phyloP scores from a whole-genome alignment of 2,329 filamentous ascomycete species.

The Cladosporium austrohemisphaericum region DNA sequence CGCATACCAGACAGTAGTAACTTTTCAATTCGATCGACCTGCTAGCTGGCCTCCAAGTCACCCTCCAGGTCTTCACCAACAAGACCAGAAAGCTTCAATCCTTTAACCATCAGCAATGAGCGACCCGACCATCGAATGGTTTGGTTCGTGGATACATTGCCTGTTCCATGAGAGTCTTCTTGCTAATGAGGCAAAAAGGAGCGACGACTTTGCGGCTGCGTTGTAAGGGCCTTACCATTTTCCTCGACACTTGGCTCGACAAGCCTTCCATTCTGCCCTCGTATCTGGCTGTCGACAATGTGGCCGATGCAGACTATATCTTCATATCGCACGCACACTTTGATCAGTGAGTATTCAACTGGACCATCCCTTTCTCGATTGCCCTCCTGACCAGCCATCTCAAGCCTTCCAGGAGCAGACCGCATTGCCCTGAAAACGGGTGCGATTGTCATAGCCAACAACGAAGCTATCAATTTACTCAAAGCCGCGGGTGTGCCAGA shows the following conservation, averaged over 20 bases:
- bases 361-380: neutral
- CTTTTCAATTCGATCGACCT: too few species aligned
- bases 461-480: neutral
- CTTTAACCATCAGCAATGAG: too few species aligned
- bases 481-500: neutral
- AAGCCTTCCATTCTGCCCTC: slow-evolving; percentile 2
- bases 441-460: neutral
- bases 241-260: slow-evolving; percentile 17
- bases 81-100: too few species aligned
- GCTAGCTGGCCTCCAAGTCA: too few species aligned
- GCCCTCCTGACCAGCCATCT: neutral
- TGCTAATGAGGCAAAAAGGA: neutral
- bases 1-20: too few species aligned
- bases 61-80: too few species aligned
- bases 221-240: slow-evolving; percentile 11
- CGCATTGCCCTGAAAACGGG: neutral
- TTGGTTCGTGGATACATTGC: neutral
- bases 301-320: slow-evolving; percentile 11
- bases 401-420: neutral
- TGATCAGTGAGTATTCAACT: slow-evolving; percentile 10
- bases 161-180: neutral
- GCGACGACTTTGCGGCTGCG: slow-evolving; percentile 14
- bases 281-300: slow-evolving; percentile 10
- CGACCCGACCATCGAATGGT: slow-evolving; percentile 4
- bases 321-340: slow-evolving; percentile 18